Conservation (phyloP, 345 rosid genomes). For the Salix koriyanagi region DNA sequence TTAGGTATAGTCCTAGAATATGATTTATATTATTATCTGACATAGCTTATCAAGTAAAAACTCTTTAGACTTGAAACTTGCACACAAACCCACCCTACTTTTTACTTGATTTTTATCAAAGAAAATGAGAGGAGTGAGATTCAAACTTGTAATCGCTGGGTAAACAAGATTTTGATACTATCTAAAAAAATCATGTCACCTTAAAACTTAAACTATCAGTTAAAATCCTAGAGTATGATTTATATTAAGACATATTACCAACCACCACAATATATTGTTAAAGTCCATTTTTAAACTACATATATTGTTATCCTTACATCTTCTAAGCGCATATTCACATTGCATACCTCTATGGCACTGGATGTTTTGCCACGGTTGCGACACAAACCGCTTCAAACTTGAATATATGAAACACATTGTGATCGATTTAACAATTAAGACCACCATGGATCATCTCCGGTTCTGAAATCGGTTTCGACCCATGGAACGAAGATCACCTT, state of each 20-base stretch:
- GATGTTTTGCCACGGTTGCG: conserved; percentile 5
- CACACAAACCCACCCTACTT: accelerated
- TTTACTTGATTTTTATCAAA: too few relatives aligned
- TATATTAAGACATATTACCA: background rate
- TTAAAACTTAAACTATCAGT: too few relatives aligned
- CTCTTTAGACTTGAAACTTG: too few relatives aligned
- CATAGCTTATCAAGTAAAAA: too few relatives aligned
- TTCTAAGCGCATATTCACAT: conserved; percentile 7
- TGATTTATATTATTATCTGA: too few relatives aligned
- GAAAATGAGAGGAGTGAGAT: too few relatives aligned
- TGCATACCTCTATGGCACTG: background rate
- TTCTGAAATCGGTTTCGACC: conserved; percentile 95
- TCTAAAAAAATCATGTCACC: accelerated
- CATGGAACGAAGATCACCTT: conserved; percentile 89
- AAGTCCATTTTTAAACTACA: background rate
- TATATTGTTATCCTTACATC: background rate
- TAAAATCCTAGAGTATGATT: accelerated
- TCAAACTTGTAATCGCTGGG: too few relatives aligned
- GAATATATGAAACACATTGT: background rate
- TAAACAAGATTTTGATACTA: too few relatives aligned
- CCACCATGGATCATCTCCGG: conserved; percentile 97
- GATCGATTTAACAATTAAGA: conserved; percentile 27
- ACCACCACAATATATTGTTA: background rate
- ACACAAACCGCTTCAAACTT: conserved; percentile 5
- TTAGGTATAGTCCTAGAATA: too few relatives aligned